Evolutionary conservation across 108 stramenopile genomes (phyloP), one percentile per base, ranked within the genome.

Genomic region (Epipyxis sp.): DNA sequence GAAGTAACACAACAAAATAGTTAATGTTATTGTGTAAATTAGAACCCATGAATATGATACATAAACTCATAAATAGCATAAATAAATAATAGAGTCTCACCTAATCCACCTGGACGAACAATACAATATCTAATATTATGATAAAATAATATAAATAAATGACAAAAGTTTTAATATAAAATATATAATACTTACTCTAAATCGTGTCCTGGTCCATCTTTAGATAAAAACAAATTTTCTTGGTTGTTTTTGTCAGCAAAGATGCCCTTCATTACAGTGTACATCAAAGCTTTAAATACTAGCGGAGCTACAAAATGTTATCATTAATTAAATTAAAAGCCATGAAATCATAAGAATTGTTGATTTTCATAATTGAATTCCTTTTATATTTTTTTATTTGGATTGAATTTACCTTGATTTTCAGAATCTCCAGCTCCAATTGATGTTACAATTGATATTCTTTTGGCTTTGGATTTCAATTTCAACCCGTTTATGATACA

Each of bases 161-260:
- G 54, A 68, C n/a, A n/a, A n/a, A n/a, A n/a, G n/a, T n/a, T 16
- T 20, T 37, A 25, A 16, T 20, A 37, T 20, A 68, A 25, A 68
- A 20, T 20, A 40, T 20, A 37, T 40, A 20, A 20, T 68, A 16
- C 65, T 68, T 41, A 98, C 69, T 98, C 97, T 42, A 98, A 84
- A 65, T 86, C 83, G 6, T 46, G 59, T 16, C 86, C 86, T 3
- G 84, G 84, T 0, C 85, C 85, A 27, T 92, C 92, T 44, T 87
- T 87, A 20, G 84, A 74, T 65, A 77, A 69, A 62, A 91, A 90
- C 3, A 92, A 93, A 68, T 81, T 85, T 82, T 98, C 97, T 82
- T 98, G 97, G 42, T 92, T 93, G 82, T 98, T 96, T 87, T 98
- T 98, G 86, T 98, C 97, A 46, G 77, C 81, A 80, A 98, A 97